Conservation (phyloP, 495 filamentous ascomycete species). For the Rhizodiscina lignyota region DNA sequence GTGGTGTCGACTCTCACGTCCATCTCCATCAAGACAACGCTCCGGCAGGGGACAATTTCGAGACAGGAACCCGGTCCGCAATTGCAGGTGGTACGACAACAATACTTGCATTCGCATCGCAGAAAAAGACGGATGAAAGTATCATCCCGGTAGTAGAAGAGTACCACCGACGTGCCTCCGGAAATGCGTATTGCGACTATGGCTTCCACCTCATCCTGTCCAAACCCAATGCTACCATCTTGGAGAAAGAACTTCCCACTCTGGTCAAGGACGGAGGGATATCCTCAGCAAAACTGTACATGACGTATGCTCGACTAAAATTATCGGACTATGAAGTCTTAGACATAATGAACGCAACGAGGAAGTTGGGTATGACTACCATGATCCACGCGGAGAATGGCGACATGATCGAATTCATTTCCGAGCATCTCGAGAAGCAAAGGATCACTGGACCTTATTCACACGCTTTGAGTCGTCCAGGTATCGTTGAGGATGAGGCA, state of each 20-base stretch:
- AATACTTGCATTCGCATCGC: conserved; percentile 3
- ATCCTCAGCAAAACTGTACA: conserved; percentile 3
- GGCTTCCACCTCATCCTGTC: conserved; percentile 5
- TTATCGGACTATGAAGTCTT: conserved; percentile 1
- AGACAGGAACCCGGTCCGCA: conserved; percentile 2
- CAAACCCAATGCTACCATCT: background rate
- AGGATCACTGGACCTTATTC: conserved; percentile 2
- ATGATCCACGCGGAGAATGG: conserved; percentile 5
- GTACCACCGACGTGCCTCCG: conserved; percentile 1
- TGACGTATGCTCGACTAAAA: conserved; percentile 4
- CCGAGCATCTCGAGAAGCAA: conserved; percentile 1
- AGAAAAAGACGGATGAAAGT: conserved; percentile 2
- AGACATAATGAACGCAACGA: conserved; percentile 2
- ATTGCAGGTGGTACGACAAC: conserved; percentile 5
- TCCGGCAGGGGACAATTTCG: conserved; percentile 4
- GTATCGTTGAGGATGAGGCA: conserved; percentile 4
- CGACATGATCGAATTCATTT: conserved; percentile 5
- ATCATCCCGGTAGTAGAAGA: conserved; percentile 2
- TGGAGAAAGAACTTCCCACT: background rate
- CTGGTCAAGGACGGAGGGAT: conserved; percentile 1
- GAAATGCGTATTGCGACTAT: conserved; percentile 5
- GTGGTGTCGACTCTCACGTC: conserved; percentile 4
- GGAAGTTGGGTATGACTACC: conserved; percentile 3
- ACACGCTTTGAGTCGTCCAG: conserved; percentile 2
- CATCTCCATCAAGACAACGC: conserved; percentile 5